phyloP scores from a whole-genome alignment of 169 alveolate species.

The Plasmodium knowlesi region DNA sequence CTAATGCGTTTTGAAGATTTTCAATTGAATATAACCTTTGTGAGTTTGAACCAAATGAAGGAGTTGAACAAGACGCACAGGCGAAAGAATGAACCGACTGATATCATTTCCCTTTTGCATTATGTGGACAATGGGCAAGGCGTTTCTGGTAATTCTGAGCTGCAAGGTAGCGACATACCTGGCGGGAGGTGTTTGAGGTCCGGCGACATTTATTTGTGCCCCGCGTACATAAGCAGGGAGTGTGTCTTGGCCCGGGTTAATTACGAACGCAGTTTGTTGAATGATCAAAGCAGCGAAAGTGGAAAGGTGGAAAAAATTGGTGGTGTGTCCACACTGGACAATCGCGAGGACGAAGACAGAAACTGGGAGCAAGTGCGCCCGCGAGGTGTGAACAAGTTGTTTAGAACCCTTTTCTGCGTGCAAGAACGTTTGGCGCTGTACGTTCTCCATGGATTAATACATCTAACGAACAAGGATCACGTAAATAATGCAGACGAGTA shows the following conservation, averaged over 20 bases:
- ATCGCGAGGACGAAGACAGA: not conserved
- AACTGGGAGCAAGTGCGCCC: not conserved
- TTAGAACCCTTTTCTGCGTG: constrained; percentile 23
- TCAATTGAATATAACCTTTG: constrained; percentile 46
- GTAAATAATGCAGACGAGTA: constrained; percentile 43
- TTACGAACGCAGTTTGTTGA: constrained; percentile 4
- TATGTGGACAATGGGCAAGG: not conserved
- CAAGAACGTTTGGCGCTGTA: constrained; percentile 49
- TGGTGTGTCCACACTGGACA: not conserved
- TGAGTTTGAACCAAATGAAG: constrained; percentile 43
- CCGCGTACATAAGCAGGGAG: constrained; percentile 56
- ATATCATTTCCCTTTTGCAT: constrained; percentile 44
- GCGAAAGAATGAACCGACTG: constrained; percentile 43
- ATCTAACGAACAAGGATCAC: constrained; percentile 62
- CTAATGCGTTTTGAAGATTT: constrained; percentile 22
- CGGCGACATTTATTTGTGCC: constrained; percentile 66
- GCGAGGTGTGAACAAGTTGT: constrained; percentile 55
- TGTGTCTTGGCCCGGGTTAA: constrained; percentile 28
- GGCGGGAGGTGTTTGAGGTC: not conserved
- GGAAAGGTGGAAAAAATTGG: not conserved
- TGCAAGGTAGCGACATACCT: not conserved
- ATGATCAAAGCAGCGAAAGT: not conserved
- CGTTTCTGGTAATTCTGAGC: not conserved
- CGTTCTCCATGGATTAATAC: constrained; percentile 62
- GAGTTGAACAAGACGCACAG: constrained; percentile 30